Conservation (phyloP, 495 filamentous ascomycete species). For the Podospora fimiseda region DNA sequence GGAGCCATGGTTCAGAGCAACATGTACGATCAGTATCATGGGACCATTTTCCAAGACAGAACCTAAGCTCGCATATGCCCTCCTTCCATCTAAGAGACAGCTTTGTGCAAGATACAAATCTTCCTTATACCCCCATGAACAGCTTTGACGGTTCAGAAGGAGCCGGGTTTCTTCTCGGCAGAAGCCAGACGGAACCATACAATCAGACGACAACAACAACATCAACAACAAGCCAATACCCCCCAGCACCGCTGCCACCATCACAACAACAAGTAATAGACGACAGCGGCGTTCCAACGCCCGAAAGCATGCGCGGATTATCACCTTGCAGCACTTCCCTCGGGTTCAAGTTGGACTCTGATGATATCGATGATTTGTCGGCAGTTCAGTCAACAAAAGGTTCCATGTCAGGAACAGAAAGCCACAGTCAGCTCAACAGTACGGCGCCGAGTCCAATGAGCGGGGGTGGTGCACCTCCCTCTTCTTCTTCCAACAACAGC, state of each 20-base stretch:
- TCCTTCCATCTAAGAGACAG: neutral
- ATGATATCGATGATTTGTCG: neutral
- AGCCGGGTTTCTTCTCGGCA: neutral
- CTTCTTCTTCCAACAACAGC: neutral
- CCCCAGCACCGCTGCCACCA: too few species aligned
- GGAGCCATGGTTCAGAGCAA: conserved; percentile 24
- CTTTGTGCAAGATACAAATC: neutral
- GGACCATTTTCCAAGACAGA: conserved; percentile 11
- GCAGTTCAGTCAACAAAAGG: neutral
- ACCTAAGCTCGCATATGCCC: neutral
- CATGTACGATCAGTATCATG: conserved; percentile 17
- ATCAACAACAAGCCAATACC: neutral
- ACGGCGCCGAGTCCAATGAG: conserved; percentile 5
- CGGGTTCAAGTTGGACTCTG: conserved; percentile 8
- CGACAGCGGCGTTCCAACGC: conserved; percentile 2
- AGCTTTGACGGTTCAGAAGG: conserved; percentile 8
- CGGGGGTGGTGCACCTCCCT: neutral
- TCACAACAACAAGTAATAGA: neutral
- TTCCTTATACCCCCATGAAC: conserved; percentile 3
- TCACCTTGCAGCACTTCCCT: conserved; percentile 22
- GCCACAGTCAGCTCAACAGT: conserved; percentile 7
- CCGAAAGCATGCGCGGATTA: conserved; percentile 8
- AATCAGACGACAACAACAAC: conserved; percentile 1
- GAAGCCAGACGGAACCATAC: conserved; percentile 17
- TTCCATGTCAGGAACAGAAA: neutral